phyloP scores from a whole-genome alignment of 2,329 filamentous ascomycete genomes.

The Epichloe sibirici region DNA sequence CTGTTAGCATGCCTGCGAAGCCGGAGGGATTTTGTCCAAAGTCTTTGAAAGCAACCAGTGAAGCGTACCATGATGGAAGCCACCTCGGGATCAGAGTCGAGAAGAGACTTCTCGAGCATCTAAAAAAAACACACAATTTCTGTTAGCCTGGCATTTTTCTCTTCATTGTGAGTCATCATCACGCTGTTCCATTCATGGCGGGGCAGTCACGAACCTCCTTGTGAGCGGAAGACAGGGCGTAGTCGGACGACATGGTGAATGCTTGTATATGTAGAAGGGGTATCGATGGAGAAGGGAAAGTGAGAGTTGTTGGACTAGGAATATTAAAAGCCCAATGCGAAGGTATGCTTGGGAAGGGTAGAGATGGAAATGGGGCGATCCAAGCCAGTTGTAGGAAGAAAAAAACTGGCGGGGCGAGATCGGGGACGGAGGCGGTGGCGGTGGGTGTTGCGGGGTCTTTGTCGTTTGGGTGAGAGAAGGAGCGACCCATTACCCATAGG shows the following conservation, averaged over 20 bases:
- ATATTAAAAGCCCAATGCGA: neutral
- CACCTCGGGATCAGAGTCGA: slow-evolving; percentile 87
- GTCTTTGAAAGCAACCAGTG: neutral
- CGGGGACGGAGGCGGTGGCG: neutral
- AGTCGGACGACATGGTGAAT: slow-evolving; percentile 31
- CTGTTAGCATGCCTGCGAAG: slow-evolving; percentile 16
- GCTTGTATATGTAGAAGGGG: slow-evolving; percentile 1
- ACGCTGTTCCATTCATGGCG: slow-evolving; percentile 11
- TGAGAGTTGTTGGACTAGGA: neutral
- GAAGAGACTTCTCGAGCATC: slow-evolving; percentile 92
- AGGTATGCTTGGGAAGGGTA: slow-evolving; percentile 1
- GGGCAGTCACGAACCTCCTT: slow-evolving; percentile 35
- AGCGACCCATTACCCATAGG: neutral
- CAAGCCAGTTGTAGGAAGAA: neutral
- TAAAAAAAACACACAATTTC: slow-evolving; percentile 23
- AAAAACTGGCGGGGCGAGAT: slow-evolving; percentile 2
- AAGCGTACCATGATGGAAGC: slow-evolving; percentile 82
- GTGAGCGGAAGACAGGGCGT: slow-evolving; percentile 41
- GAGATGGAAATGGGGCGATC: slow-evolving; percentile 1
- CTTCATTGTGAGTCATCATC: slow-evolving; percentile 2
- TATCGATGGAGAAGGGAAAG: slow-evolving; percentile 1
- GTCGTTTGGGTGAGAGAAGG: neutral
- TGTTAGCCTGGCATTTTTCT: neutral
- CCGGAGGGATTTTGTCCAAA: neutral
- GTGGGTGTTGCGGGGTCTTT: neutral